Percentiles rank a stretch among this genome's conserved stretches.
Evolutionary conservation across 1,284 basidiomycete genomes (phyloP).

Genomic region (Peniophora sp.): DNA sequence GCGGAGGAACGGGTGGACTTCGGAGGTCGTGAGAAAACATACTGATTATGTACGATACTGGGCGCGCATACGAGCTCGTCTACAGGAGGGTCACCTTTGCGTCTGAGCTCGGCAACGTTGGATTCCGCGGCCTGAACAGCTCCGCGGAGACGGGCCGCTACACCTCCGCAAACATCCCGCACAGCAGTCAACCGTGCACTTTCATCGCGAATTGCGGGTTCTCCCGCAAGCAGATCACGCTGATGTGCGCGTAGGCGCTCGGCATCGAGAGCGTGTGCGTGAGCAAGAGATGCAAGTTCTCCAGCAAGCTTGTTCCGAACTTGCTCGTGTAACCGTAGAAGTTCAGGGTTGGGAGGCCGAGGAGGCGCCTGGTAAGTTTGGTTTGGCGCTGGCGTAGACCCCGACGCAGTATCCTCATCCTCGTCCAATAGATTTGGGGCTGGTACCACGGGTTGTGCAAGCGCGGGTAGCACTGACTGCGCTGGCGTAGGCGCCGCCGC

Average conservation of each 20-base stretch:
- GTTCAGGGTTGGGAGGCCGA: conserved; percentile 83
- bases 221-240: conserved; percentile 79
- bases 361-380: conserved; percentile 48
- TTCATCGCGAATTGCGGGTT: conserved; percentile 92
- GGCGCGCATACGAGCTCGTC: conserved; percentile 94
- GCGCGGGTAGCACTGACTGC: too few species aligned
- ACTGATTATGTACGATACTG: conserved; percentile 96
- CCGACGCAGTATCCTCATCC: conserved; percentile 13
- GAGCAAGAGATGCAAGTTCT: conserved; percentile 60
- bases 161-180: conserved; percentile 82
- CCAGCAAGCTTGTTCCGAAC: conserved; percentile 71
- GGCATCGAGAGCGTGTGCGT: conserved; percentile 61
- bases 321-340: conserved; percentile 77
- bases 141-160: conserved; percentile 57
- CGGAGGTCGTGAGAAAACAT: conserved; percentile 25
- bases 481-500: too few species aligned
- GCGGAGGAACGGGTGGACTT: conserved; percentile 4
- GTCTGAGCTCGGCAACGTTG: conserved; percentile 61
- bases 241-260: conserved; percentile 76
- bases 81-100: conserved; percentile 75
- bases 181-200: conserved; percentile 93
- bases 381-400: conserved; percentile 11
- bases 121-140: conserved; percentile 60
- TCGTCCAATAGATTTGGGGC: conserved; percentile 26
- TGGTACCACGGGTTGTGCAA: conserved; percentile 15